These are phyloP conservation scores for Xylaria curta DNA, from an alignment of 495 filamentous ascomycete genomes.

Conservation along the genomic window DNA sequence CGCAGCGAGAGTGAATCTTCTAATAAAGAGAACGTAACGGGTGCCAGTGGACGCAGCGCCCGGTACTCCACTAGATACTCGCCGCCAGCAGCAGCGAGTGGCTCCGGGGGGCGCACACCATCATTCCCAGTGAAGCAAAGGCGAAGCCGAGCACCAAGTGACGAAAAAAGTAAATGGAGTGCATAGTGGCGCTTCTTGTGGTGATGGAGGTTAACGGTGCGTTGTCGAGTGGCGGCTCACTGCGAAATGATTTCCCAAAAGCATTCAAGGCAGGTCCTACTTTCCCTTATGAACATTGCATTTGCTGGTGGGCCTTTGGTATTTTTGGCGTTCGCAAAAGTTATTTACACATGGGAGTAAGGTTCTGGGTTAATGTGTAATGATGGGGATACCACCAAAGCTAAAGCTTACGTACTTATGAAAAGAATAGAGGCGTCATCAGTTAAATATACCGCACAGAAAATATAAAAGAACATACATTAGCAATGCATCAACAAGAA, in stretches of 20 bases:
- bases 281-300: conserved; percentile 11
- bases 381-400: neutral
- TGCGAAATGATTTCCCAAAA: neutral
- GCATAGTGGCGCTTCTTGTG: conserved; percentile 30
- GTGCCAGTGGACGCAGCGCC: conserved; percentile 16
- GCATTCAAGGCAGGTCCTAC: conserved; percentile 9
- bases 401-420: neutral
- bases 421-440: conserved; percentile 11
- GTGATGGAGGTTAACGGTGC: conserved; percentile 7
- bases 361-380: conserved; percentile 8
- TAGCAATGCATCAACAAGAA: neutral
- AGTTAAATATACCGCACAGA: neutral
- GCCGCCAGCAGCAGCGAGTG: conserved; percentile 16
- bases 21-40: conserved; percentile 40
- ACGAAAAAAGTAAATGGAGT: conserved; percentile 37
- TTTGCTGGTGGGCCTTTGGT: conserved; percentile 12
- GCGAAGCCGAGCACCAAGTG: conserved; percentile 37
- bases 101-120: conserved; percentile 17
- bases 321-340: conserved; percentile 4
- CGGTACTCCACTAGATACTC: conserved; percentile 29
- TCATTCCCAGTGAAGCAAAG: conserved; percentile 30
- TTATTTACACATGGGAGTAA: conserved; percentile 6
- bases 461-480: neutral
- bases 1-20: conserved; percentile 38
- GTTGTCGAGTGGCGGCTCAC: conserved; percentile 5